Conservation (phyloP, 2,329 filamentous ascomycete genomes). For the Fusarium pilosicola region DNA sequence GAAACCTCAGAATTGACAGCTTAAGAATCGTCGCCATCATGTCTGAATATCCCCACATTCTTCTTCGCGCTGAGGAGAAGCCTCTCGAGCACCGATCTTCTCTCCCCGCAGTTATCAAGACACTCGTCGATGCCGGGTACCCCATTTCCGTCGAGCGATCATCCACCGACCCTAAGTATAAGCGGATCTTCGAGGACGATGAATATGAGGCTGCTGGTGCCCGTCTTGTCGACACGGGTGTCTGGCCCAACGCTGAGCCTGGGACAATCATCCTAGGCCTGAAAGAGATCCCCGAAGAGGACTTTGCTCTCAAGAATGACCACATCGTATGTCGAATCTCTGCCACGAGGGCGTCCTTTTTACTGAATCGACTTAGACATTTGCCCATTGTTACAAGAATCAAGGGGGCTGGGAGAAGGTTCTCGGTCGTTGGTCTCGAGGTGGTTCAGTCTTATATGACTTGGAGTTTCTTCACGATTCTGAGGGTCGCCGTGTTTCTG, state of each 20-base stretch:
- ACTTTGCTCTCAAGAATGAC: slow-evolving; percentile 55
- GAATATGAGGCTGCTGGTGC: slow-evolving; percentile 73
- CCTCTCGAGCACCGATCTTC: slow-evolving; percentile 53
- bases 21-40: slow-evolving; percentile 30
- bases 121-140: slow-evolving; percentile 75
- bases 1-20: slow-evolving; percentile 9
- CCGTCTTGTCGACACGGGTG: slow-evolving; percentile 71
- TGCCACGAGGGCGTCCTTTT: too few species aligned
- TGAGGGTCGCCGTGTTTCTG: slow-evolving; percentile 27
- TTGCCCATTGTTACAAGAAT: slow-evolving; percentile 79
- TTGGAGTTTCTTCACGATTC: slow-evolving; percentile 85
- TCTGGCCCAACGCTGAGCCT: slow-evolving; percentile 73
- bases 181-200: slow-evolving; percentile 71
- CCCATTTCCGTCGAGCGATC: slow-evolving; percentile 72
- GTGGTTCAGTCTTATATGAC: slow-evolving; percentile 71
- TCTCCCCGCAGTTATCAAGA: slow-evolving; percentile 58
- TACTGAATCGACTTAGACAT: slow-evolving; percentile 54
- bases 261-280: slow-evolving; percentile 79
- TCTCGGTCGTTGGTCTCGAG: slow-evolving; percentile 80
- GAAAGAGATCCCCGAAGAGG: slow-evolving; percentile 82
- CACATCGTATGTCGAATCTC: slow-evolving; percentile 30
- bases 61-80: slow-evolving; percentile 69
- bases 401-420: slow-evolving; percentile 83
- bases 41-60: slow-evolving; percentile 51
- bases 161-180: slow-evolving; percentile 58